These are phyloP conservation scores for Aspergillus thermomutatus DNA, from an alignment of 2,329 filamentous ascomycete genomes.

Conservation along the genomic window DNA sequence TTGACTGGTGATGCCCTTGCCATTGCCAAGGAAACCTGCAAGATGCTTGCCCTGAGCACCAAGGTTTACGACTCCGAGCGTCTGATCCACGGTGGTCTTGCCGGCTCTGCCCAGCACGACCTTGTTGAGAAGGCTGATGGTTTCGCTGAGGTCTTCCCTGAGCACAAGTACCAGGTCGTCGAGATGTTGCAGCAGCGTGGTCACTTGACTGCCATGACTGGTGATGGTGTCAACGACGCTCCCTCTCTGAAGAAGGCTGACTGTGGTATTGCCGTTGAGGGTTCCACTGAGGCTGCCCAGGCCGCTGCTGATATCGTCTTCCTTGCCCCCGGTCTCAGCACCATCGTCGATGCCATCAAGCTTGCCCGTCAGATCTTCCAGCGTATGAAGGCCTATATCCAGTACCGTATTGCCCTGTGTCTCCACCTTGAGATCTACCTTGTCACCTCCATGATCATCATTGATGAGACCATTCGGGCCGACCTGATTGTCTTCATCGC, in stretches of 20 bases:
- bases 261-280: constrained; percentile 71
- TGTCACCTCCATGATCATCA: constrained; percentile 73
- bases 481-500: constrained; percentile 77
- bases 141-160: constrained; percentile 71
- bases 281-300: constrained; percentile 68
- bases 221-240: constrained; percentile 73
- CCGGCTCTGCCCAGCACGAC: constrained; percentile 70
- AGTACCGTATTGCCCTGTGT: constrained; percentile 73
- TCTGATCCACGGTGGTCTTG: constrained; percentile 72
- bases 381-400: constrained; percentile 74
- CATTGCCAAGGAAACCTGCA: constrained; percentile 78
- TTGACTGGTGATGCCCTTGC: constrained; percentile 76
- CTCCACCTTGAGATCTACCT: constrained; percentile 74
- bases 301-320: constrained; percentile 72
- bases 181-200: constrained; percentile 73
- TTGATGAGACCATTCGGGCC: constrained; percentile 70
- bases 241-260: constrained; percentile 72
- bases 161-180: constrained; percentile 74
- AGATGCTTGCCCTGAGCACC: constrained; percentile 74
- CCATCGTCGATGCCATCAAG: constrained; percentile 71
- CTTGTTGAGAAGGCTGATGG: constrained; percentile 72
- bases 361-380: constrained; percentile 72
- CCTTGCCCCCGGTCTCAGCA: constrained; percentile 68
- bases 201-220: constrained; percentile 72
- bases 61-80: constrained; percentile 80